Base-by-base conservation (phyloP, 2,329 filamentous ascomycete genomes). In the Colletotrichum chrysophilum region DNA sequence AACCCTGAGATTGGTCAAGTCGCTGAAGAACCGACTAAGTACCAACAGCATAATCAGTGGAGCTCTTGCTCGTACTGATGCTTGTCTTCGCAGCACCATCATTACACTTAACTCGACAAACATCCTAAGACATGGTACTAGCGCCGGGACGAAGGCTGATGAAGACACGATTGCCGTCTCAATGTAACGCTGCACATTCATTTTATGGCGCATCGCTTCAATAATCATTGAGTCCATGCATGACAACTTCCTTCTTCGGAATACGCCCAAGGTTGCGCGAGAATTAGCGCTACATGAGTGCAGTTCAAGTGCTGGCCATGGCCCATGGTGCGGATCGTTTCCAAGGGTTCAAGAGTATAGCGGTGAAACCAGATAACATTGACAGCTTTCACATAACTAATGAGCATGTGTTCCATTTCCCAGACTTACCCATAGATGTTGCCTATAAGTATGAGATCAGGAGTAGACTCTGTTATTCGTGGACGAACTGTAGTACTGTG, bases 151-250 rank as follows among this genome's bases (percentile, higher is more conserved):
- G 10, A 52, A 24, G n/a, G 12, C 12, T 21, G 43, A 52, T 52
- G 10, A 48, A 48, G 43, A n/a, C 43, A 4, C 13, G 10, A 4
- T 3, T 21, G 43, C n/a, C n/a, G 43, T 13, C n/a, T 52, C 4
- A 0, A 21, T 52, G n/a, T 1, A 52, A 52, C n/a, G 43, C 43
- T 24, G 10, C 2, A 21, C 0, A 21, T 4, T 21, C 12, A 24
- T 0, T 13, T 2, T 7, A 4, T 52, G 6, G n/a, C 4, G 6
- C n/a, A 7, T 13, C 4, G n/a, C 43, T 48, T 36, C 13, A 36
- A 36, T 4, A 16, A 4, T 2, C 3, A 36, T 36, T 4, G 0
- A 36, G 6, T 1, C 13, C 34, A 36, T 13, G 34, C 13, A 36
- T 36, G 34, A 7, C 34, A 7, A 14, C 13, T 36, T 4, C 34